Evolutionary conservation across 441 rosid genomes (phyloP).

Genomic region (Gossypium lobatum): DNA sequence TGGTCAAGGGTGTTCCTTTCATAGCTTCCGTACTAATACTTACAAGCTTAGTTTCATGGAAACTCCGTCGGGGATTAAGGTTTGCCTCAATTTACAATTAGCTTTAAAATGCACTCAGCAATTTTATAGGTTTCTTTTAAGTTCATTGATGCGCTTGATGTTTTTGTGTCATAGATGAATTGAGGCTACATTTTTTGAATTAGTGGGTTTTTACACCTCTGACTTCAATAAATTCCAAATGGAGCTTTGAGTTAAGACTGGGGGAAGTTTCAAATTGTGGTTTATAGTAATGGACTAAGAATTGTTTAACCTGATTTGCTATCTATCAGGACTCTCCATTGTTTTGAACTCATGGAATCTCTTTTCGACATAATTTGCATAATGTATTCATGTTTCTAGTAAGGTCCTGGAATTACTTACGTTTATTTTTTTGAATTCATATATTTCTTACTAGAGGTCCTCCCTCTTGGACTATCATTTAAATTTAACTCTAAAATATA

Average conservation of each 20-base stretch:
- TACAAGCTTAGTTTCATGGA: constrained; percentile 97
- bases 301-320: neutral
- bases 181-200: neutral
- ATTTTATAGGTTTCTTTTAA: neutral
- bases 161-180: neutral
- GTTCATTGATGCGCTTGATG: neutral
- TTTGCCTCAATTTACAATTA: constrained; percentile 11
- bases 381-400: neutral
- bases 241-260: neutral
- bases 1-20: constrained; percentile 91
- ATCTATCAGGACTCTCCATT: neutral
- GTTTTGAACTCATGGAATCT: neutral
- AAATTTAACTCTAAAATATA: neutral
- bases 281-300: neutral
- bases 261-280: neutral
- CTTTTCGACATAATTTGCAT: neutral
- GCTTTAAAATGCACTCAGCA: neutral
- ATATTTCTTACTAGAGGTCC: neutral
- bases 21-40: constrained; percentile 82
- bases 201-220: neutral
- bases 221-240: neutral
- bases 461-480: neutral
- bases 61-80: constrained; percentile 92
- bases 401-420: neutral
- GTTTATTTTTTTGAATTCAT: neutral